Evolutionary conservation across 192 early-diverging fungal species (phyloP).

Genomic region (Ambispora gerdemannii): DNA sequence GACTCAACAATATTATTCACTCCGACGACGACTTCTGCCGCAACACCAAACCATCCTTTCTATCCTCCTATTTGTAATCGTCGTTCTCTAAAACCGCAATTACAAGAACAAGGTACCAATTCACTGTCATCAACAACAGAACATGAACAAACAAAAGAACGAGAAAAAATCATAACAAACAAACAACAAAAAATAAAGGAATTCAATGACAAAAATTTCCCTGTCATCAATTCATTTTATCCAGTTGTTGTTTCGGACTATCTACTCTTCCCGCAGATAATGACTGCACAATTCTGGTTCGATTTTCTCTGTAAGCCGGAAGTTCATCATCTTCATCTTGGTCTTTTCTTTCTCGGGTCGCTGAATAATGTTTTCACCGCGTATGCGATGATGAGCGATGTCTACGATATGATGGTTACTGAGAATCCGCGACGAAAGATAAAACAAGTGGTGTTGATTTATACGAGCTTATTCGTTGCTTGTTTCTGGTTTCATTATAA

Average conservation of each 20-base stretch:
- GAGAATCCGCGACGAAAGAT: constrained; percentile 33
- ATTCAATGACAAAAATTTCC: neutral
- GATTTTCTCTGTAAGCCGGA: constrained; percentile 40
- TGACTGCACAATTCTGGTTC: constrained; percentile 35
- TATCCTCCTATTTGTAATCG: constrained; percentile 33
- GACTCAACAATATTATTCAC: too few species aligned
- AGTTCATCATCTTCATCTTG: constrained; percentile 53
- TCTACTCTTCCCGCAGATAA: neutral
- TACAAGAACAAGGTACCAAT: too few species aligned
- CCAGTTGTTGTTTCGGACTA: neutral
- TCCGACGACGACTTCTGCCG: constrained; percentile 21
- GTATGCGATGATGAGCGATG: constrained; percentile 50
- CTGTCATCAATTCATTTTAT: neutral
- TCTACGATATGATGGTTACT: constrained; percentile 53
- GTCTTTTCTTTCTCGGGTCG: constrained; percentile 56
- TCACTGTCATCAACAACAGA: too few species aligned
- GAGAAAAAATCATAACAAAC: neutral
- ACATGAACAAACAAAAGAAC: neutral
- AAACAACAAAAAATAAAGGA: neutral
- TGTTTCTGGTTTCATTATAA: constrained; percentile 59
- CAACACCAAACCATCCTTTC: constrained; percentile 27
- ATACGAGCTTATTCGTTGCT: constrained; percentile 42
- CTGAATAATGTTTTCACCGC: constrained; percentile 52
- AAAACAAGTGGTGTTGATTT: constrained; percentile 44
- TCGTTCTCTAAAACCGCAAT: constrained; percentile 32